Conservation (phyloP, 2,329 filamentous ascomycete species). For the Talaromyces marneffei region DNA sequence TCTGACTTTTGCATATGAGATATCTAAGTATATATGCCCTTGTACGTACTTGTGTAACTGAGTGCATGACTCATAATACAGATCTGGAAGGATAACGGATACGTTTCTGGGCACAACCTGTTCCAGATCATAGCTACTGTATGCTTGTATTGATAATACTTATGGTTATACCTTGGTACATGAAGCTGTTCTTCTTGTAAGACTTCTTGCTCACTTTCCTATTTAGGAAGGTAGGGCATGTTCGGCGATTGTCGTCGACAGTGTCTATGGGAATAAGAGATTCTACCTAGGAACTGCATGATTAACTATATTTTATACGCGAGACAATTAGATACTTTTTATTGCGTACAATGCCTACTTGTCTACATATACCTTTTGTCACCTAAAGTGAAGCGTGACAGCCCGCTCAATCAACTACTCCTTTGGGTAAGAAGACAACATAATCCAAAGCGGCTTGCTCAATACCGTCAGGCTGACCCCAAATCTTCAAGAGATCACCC, state of each 20-base stretch:
- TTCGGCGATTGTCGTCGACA: neutral
- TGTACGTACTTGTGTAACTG: neutral
- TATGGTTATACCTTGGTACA: neutral
- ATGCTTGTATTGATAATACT: neutral
- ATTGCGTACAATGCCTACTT: neutral
- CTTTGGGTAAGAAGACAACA: constrained; percentile 54
- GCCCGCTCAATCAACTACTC: constrained; percentile 51
- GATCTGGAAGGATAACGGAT: neutral
- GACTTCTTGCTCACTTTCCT: neutral
- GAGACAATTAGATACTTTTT: neutral
- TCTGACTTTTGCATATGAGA: neutral
- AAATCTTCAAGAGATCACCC: constrained; percentile 51
- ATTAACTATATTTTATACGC: neutral
- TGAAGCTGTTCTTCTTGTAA: neutral
- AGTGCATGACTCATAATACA: neutral
- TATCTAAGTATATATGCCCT: neutral
- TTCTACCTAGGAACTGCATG: neutral
- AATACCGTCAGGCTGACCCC: constrained; percentile 52
- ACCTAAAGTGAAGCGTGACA: neutral
- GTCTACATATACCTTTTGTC: neutral
- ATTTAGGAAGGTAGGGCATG: neutral
- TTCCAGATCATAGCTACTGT: neutral
- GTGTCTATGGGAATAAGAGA: neutral
- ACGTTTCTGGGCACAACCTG: neutral
- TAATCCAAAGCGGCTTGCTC: constrained; percentile 65